Evolutionary conservation across 768 basidiomycete species (phyloP), one percentile per base, ranked within the genome.

Genomic region (Brasilioporus rufonigricans): DNA sequence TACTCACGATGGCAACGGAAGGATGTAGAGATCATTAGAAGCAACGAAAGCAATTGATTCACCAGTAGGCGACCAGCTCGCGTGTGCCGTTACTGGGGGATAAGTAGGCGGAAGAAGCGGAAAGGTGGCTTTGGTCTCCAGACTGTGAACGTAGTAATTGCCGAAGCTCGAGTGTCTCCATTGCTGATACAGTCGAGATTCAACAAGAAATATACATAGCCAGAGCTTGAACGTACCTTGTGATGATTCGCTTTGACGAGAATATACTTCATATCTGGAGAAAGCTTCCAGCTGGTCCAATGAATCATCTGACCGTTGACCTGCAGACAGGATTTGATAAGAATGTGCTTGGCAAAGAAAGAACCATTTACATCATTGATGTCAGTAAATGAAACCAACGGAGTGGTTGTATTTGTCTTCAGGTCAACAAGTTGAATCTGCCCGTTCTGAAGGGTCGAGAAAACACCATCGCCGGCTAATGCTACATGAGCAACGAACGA

Each of bases 381-480:
- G 55, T 90, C 86, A 26, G 59, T 64, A 13, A 73, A 71, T 32
- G 77, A 70, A 31, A 94, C 81, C 26, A 96, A 73, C 29, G 77
- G 73, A 21, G 71, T 80, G 1, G 88, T 89, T 5, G 74, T 76
- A 63, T 91, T 92, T 24, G 81, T 83, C 70, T 87, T 85, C 21
- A 98, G 76, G 64, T 95, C 88, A 5, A 91, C 85, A 5, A 99
- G 80, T 33, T 84, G 78, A 69, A 99, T 91, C 50, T 79, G 76
- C 13, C 82, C 84, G 26, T 80, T 74, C 45, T 83, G 73, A 21
- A 72, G 73, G 1, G 82, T 75, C 7, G 90, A 90, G 73, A 87
- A 97, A 1, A 97, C 91, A 0, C 97, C 97, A 67, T 99, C 97
- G 0, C 92, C 93, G 61, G 95, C 97, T 97, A 52, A 23, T 26